Conservation (phyloP, 2,329 filamentous ascomycete genomes). For the Acephala macrosclerotiorum region DNA sequence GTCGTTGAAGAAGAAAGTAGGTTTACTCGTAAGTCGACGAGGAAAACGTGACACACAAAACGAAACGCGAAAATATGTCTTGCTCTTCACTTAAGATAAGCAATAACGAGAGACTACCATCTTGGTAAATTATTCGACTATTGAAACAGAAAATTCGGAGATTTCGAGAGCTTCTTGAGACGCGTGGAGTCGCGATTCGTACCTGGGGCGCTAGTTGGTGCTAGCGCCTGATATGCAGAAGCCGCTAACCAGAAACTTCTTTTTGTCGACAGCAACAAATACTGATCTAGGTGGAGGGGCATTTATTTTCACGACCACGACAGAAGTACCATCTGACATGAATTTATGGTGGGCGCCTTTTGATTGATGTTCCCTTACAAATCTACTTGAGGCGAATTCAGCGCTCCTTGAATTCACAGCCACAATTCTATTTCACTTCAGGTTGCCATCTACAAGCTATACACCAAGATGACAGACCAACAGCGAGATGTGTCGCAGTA, state of each 20-base stretch:
- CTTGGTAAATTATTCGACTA: neutral
- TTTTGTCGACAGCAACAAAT: slow-evolving; percentile 6
- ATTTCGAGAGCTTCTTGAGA: neutral
- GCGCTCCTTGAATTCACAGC: neutral
- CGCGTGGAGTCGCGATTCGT: neutral
- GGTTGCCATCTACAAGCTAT: slow-evolving; percentile 23
- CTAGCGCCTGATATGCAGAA: no score
- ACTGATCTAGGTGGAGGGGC: slow-evolving; percentile 14
- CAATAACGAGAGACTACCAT: neutral
- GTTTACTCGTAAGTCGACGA: neutral
- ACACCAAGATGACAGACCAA: slow-evolving; percentile 71
- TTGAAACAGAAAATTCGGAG: neutral
- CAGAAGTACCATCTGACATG: slow-evolving; percentile 15
- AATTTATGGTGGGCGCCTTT: slow-evolving; percentile 15
- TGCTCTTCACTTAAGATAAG: neutral
- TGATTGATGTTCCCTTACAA: slow-evolving; percentile 4
- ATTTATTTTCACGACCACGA: slow-evolving; percentile 13
- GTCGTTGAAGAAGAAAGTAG: neutral
- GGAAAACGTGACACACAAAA: neutral
- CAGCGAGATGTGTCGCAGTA: slow-evolving; percentile 91
- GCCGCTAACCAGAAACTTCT: slow-evolving; percentile 12
- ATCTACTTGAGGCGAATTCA: slow-evolving; percentile 12
- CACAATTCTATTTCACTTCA: slow-evolving; percentile 1
- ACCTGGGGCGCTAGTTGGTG: neutral
- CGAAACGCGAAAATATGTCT: neutral